Evolutionary conservation across 495 filamentous ascomycete species (phyloP), one percentile per base, ranked within the genome.

Genomic region (Pseudoneurospora amorphoporcata): DNA sequence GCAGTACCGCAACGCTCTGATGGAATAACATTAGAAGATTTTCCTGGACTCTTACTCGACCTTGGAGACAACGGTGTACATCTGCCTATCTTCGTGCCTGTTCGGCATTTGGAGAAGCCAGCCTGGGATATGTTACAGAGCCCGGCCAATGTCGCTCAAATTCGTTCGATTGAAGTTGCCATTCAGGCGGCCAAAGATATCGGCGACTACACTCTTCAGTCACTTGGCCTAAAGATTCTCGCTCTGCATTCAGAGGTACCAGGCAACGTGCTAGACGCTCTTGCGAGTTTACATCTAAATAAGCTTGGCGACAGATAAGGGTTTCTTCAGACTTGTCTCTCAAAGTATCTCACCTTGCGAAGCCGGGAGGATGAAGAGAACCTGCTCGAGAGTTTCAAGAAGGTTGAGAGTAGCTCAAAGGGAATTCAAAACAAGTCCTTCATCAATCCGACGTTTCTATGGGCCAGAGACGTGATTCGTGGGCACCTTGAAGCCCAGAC

Each of bases 301-400:
- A 39, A 32, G 4, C 76, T 76, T 65, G 75, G 69, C 16, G 76
- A 78, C 69, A 78, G 40, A 32, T 71, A 75, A 35, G 75, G 75
- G 3, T 76, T 70, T 39, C 39, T 76, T 3, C 23, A 53, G 10
- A 77, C 76, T 3, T 76, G 73, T 39, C 38, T 77, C 4, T 76
- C 75, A 3, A 77, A 70, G 19, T 76, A 76, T 58, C 68, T 76
- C 14, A 47, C 68, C 4, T 68, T 53, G 14, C 45, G 8, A 9
- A 68, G 32, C 1, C 32, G 5, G 6, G 45, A 23, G 1, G 71
- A 75, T 7, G 70, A 72, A 72, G 58, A 19, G 3, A 12, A 14
- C 3, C 43, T 78, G 41, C 38, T 73, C 4, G 35, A 17, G 10
- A 35, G 69, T 19, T 42, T 76, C 7, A 38, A 61, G 12, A 45